These are phyloP conservation scores for Leishmania braziliensis DNA, from an alignment of 208 protist genomes.

Conservation along the genomic window DNA sequence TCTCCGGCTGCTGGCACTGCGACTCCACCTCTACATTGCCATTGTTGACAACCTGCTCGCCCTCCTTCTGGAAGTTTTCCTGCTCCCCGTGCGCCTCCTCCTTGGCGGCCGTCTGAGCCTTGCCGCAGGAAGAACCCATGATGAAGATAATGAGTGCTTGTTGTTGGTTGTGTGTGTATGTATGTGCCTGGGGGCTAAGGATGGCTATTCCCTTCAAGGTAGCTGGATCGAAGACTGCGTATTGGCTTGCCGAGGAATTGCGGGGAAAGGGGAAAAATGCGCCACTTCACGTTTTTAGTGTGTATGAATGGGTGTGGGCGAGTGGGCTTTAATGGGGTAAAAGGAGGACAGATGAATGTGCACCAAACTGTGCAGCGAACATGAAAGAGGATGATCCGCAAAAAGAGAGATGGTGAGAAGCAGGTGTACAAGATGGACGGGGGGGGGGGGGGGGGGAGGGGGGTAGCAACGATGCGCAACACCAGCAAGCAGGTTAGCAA, in stretches of 20 bases:
- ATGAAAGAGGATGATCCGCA: background rate
- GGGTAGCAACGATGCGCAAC: background rate
- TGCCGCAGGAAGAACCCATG: slow-evolving; percentile 14
- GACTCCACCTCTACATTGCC: background rate
- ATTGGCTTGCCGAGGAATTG: background rate
- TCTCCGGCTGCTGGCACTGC: background rate
- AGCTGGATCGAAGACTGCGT: background rate
- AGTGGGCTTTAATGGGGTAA: background rate
- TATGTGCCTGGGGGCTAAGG: background rate
- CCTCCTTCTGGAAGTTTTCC: slow-evolving; percentile 6
- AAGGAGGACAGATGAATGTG: background rate
- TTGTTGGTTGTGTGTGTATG: background rate
- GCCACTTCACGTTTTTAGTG: background rate
- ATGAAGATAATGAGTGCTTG: background rate
- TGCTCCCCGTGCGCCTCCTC: slow-evolving; percentile 11
- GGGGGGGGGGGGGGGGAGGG: no score
- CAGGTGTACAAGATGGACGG: background rate
- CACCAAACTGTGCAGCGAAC: background rate
- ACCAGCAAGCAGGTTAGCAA: background rate
- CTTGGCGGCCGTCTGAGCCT: slow-evolving; percentile 9
- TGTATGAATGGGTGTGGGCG: background rate
- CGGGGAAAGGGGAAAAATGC: background rate
- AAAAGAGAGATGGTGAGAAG: background rate
- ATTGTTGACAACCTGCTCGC: background rate
- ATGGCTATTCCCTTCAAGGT: background rate